A percentile compares a stretch with the other conserved stretches of the same genome.
Conservation (phyloP, 2,329 filamentous ascomycete species). For the Colletotrichum sojae region DNA sequence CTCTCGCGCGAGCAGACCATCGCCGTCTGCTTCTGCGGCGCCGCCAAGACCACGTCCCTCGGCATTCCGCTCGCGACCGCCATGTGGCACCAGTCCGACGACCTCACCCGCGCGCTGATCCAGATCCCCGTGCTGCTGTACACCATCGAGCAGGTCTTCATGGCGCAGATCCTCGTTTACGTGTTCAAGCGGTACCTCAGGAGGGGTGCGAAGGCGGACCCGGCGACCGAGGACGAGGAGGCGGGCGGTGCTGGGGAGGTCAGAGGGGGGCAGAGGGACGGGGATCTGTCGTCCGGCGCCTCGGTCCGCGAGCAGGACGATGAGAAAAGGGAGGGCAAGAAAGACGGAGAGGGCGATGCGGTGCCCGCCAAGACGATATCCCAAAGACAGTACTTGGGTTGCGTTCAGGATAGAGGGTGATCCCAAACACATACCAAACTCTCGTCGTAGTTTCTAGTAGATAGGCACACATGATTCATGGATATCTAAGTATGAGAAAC, state of each 20-base stretch:
- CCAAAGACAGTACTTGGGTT: background rate
- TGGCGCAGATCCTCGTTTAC: slow-evolving; percentile 61
- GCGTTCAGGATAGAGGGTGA: no score
- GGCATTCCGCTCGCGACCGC: slow-evolving; percentile 78
- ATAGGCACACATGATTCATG: no score
- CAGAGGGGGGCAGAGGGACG: background rate
- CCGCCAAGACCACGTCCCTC: slow-evolving; percentile 80
- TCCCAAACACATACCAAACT: no score
- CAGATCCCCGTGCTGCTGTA: slow-evolving; percentile 76
- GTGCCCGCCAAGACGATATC: slow-evolving; percentile 5
- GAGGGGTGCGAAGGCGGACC: slow-evolving; percentile 46
- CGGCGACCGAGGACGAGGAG: slow-evolving; percentile 40
- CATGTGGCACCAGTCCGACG: slow-evolving; percentile 73
- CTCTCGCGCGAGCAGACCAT: slow-evolving; percentile 74
- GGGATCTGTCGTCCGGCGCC: no score
- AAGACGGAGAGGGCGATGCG: background rate
- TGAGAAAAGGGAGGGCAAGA: background rate
- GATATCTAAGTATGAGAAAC: no score
- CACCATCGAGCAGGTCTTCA: slow-evolving; percentile 69
- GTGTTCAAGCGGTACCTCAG: slow-evolving; percentile 63
- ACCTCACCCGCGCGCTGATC: slow-evolving; percentile 69
- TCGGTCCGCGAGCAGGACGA: background rate
- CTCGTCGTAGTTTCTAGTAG: no score
- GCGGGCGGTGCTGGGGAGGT: background rate
- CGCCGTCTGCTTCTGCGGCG: slow-evolving; percentile 80